Evolutionary conservation across 1,284 basidiomycete species (phyloP), one percentile per base, ranked within the genome.

Genomic region (Limonomyces culmigenus): DNA sequence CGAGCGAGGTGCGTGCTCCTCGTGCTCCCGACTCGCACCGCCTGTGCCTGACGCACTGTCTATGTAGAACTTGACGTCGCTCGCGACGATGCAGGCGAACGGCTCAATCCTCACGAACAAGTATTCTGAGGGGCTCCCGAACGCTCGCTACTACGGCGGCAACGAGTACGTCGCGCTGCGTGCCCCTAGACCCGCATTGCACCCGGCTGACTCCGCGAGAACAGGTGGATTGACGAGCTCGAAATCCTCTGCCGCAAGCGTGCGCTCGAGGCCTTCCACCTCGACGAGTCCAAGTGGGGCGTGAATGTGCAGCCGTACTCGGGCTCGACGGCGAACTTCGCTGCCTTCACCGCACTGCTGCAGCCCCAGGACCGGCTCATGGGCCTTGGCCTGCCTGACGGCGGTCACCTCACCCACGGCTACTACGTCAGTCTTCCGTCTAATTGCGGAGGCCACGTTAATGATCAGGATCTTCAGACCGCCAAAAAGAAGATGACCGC

Each of bases 401-500:
- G 95, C 58, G 95, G 95, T 41, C 95, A 98, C 61, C 73, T 99
- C 46, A 96, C 92, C 31, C 92, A 97, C 58, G 92, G 92, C 29
- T 95, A 95, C 69, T 97, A 96, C 62, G 80, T 83, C 49, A 43
- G 73, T 60, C 15, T 10, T 29, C 33, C 33, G 21, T 12, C 14
- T 39, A n/a, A n/a, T n/a, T n/a, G 33, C 44, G 36, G 29, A 39
- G 30, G 30, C 23, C 40, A 29, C 12, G 4, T 27, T 27, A 8
- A 8, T 27, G 8, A 8, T 27, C 8, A 27, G 8, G 23, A 27
- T 8, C n/a, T 27, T 8, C 49, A 84, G 81, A 97, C 92, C 43
- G 91, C 91, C 44, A 96, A 96, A 67, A 95, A 96, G 72, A 98
- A 98, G 66, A 98, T 99, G 76, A 96, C 93, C 37, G 91, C 95